Percentiles rank a stretch among this genome's conserved stretches.
Evolutionary conservation across 352 stramenopile species (phyloP).

Genomic region (Phytophthora lateralis): DNA sequence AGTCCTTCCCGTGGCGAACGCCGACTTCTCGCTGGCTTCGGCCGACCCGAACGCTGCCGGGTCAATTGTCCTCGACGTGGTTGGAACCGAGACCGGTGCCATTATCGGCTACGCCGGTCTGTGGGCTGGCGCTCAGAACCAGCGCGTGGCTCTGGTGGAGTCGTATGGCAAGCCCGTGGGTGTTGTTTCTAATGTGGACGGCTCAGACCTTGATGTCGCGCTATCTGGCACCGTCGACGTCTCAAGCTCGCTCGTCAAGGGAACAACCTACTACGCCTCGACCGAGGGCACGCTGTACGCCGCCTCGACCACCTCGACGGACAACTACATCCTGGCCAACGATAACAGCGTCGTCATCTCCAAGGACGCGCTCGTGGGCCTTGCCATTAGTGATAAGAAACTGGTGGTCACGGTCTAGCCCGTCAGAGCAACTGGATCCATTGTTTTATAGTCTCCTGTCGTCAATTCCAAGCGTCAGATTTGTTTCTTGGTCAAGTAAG

Average conservation of each 20-base stretch:
- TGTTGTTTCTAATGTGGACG: slow-evolving; percentile 64
- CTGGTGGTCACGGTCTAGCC: slow-evolving; percentile 60
- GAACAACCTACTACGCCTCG: slow-evolving; percentile 70
- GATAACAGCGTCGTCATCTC: slow-evolving; percentile 79
- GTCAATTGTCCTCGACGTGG: slow-evolving; percentile 61
- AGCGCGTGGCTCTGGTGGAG: slow-evolving; percentile 77
- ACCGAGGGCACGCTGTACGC: slow-evolving; percentile 68
- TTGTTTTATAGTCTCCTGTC: slow-evolving; percentile 16
- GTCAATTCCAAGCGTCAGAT: slow-evolving; percentile 7
- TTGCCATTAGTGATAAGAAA: slow-evolving; percentile 66
- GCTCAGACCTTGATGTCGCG: slow-evolving; percentile 58
- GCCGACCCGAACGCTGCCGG: slow-evolving; percentile 56
- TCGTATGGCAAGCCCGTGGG: slow-evolving; percentile 73
- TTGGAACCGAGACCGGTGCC: slow-evolving; percentile 59
- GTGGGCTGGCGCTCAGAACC: slow-evolving; percentile 59
- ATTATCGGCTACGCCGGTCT: slow-evolving; percentile 62
- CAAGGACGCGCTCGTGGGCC: slow-evolving; percentile 74
- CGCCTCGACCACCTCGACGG: slow-evolving; percentile 48
- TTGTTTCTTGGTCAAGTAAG: slow-evolving; percentile 7
- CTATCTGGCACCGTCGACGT: slow-evolving; percentile 69
- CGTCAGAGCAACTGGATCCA: slow-evolving; percentile 4
- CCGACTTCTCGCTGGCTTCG: slow-evolving; percentile 66
- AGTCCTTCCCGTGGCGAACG: slow-evolving; percentile 71
- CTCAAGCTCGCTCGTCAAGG: slow-evolving; percentile 42
- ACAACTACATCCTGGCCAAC: slow-evolving; percentile 67